Percentiles rank a stretch among this genome's conserved stretches.
Conservation (phyloP, 306 rosid genomes). For the Hippophae tibetana region DNA sequence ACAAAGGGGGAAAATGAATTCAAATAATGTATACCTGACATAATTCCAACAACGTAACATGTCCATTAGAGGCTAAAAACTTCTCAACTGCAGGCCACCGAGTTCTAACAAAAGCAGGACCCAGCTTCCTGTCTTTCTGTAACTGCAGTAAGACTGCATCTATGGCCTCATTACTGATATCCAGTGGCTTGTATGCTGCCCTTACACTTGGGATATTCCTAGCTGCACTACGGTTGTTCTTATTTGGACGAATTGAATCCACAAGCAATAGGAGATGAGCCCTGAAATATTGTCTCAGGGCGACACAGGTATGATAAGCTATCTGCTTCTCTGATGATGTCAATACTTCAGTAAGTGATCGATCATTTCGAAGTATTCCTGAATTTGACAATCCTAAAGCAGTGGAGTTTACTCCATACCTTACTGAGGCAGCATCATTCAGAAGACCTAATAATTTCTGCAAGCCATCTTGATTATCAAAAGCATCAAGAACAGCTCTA, state of each 20-base stretch:
- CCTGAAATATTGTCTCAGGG: slow-evolving; percentile 86
- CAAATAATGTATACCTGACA: slow-evolving; percentile 62
- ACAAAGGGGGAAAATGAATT: background rate
- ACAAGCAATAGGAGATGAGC: slow-evolving; percentile 83
- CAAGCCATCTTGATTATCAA: slow-evolving; percentile 85
- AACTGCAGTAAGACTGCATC: slow-evolving; percentile 76
- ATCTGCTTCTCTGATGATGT: slow-evolving; percentile 95
- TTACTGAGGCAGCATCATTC: slow-evolving; percentile 78
- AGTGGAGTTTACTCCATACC: slow-evolving; percentile 85
- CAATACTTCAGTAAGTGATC: slow-evolving; percentile 76
- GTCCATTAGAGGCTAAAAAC: slow-evolving; percentile 73
- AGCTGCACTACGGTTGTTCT: slow-evolving; percentile 70
- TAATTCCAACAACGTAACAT: slow-evolving; percentile 80
- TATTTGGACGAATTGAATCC: slow-evolving; percentile 91
- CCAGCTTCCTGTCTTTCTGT: slow-evolving; percentile 93
- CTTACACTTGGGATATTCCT: slow-evolving; percentile 73
- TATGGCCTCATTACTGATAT: slow-evolving; percentile 82
- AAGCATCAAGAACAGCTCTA: slow-evolving; percentile 93
- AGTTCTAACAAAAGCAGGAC: slow-evolving; percentile 86
- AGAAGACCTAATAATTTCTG: slow-evolving; percentile 69
- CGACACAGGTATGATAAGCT: slow-evolving; percentile 89
- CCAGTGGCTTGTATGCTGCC: slow-evolving; percentile 93
- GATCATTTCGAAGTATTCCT: slow-evolving; percentile 75
- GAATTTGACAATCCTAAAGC: slow-evolving; percentile 52
- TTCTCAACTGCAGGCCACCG: slow-evolving; percentile 82